Evolutionary conservation across 371 early-diverging fungal species (phyloP), one percentile per base, ranked within the genome.

Genomic region (Spraguea lophii): DNA sequence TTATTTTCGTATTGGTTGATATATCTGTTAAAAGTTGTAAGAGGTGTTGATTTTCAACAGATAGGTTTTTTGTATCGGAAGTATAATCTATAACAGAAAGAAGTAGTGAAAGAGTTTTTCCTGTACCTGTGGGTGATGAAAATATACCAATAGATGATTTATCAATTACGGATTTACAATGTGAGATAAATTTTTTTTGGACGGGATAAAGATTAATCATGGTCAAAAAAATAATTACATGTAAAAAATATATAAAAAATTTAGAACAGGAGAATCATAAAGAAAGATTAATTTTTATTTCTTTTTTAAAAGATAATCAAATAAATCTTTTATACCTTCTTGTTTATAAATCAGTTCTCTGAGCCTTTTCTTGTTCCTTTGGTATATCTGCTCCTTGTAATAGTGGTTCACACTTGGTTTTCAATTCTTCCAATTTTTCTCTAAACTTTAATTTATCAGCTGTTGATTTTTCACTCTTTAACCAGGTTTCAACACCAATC

Each of bases 81-180:
- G 20, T 3, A 26, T 43, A 43, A 13, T 22, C 15, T 7, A 17
- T 7, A 22, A 43, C 23, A 3, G 37, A 37, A 12, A 7, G 40
- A 16, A 72, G 57, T 10, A 60, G 46, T 15, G 66, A 65, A 21
- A 62, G 21, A 2, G 72, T 72, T 38, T 72, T 72, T 25, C 72
- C 72, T 0, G 72, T 69, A 15, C 72, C 72, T 2, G 72, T 72
- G 10, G 72, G 72, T 45, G 62, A 62, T 15, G 54, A 52, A 19
- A 71, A 56, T 17, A 68, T 54, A 6, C 63, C 68, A n/a, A 63
- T 45, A 16, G 17, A n/a, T 1, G 34, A 41, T 3, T 26, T 53
- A 1, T 65, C 43, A 9, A 68, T 50, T n/a, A 59, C 43, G 7
- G 19, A 41, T 4, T 17, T 55, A 7, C 53, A 63, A 21, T 71